phyloP scores from a whole-genome alignment of 495 filamentous ascomycete genomes.

The Aspergillus heteromorphus region DNA sequence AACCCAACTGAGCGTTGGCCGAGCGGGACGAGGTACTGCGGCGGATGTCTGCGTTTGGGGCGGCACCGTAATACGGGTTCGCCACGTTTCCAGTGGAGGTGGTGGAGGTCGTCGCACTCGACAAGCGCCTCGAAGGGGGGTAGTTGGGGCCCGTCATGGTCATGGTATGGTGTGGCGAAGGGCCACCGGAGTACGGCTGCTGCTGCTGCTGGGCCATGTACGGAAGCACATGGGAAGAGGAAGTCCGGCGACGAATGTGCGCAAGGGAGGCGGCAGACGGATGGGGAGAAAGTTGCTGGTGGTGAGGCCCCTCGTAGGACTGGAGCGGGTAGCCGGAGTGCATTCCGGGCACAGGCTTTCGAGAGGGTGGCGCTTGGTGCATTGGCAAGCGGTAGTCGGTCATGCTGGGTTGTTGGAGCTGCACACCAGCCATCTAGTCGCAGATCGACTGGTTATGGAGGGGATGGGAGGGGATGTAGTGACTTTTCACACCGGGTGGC shows the following conservation, averaged over 20 bases:
- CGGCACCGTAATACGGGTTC: constrained; percentile 22
- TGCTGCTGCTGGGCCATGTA: constrained; percentile 28
- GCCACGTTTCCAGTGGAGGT: constrained; percentile 44
- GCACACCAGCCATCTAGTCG: constrained; percentile 25
- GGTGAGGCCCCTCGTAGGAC: constrained; percentile 26
- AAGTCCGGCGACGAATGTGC: constrained; percentile 53
- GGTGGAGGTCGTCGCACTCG: constrained; percentile 71
- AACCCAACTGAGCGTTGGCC: constrained; percentile 57
- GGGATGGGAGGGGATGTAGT: neutral
- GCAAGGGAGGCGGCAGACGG: constrained; percentile 25
- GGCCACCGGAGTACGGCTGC: constrained; percentile 24
- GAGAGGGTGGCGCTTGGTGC: constrained; percentile 31
- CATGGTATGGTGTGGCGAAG: constrained; percentile 27
- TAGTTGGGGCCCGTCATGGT: constrained; percentile 21
- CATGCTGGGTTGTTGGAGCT: constrained; percentile 32
- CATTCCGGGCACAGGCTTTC: constrained; percentile 29
- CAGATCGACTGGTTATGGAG: neutral
- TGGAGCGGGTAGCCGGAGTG: constrained; percentile 30
- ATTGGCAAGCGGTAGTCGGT: constrained; percentile 41
- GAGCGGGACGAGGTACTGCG: constrained; percentile 68
- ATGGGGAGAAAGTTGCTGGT: constrained; percentile 28
- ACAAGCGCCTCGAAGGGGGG: constrained; percentile 56
- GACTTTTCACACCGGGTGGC: neutral
- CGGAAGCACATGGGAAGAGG: constrained; percentile 56
- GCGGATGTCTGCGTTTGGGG: constrained; percentile 54